A percentile compares a stretch with the other conserved stretches of the same genome.
Conservation (phyloP, 805 yeast genomes). For the Metschnikowia lochheadii region DNA sequence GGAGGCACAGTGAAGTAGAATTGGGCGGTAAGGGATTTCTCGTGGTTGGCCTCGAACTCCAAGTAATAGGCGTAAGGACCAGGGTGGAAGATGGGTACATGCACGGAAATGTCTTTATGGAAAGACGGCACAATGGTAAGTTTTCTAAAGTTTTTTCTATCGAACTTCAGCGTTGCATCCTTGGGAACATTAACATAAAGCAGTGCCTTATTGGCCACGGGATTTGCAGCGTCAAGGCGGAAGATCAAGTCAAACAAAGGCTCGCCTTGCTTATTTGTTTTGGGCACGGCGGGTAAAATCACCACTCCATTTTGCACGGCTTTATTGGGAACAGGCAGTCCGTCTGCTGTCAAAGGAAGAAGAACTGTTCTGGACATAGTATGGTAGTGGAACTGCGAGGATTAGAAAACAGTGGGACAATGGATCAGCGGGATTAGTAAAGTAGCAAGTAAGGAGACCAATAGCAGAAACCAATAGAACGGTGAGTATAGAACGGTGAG, state of each 20-base stretch:
- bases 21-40: constrained; percentile 46
- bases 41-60: constrained; percentile 43
- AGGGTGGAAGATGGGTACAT: constrained; percentile 59
- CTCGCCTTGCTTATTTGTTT: constrained; percentile 30
- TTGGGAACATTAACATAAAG: constrained; percentile 74
- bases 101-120: constrained; percentile 57
- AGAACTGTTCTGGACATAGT: constrained; percentile 31
- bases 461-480: neutral
- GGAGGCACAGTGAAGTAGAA: constrained; percentile 82
- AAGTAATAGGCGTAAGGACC: constrained; percentile 79
- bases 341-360: constrained; percentile 43
- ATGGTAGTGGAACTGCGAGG: no score
- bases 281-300: constrained; percentile 44
- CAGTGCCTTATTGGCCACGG: constrained; percentile 64
- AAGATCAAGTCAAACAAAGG: constrained; percentile 50
- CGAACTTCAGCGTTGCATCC: constrained; percentile 38
- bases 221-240: constrained; percentile 70
- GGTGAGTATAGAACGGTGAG: no score
- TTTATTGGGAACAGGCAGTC: constrained; percentile 41
- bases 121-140: constrained; percentile 53
- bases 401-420: no score
- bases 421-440: no score
- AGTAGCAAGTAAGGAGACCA: no score
- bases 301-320: constrained; percentile 45
- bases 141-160: constrained; percentile 53